Conservation (phyloP, 1,284 basidiomycete species). For the Pseudozyma sp. region DNA sequence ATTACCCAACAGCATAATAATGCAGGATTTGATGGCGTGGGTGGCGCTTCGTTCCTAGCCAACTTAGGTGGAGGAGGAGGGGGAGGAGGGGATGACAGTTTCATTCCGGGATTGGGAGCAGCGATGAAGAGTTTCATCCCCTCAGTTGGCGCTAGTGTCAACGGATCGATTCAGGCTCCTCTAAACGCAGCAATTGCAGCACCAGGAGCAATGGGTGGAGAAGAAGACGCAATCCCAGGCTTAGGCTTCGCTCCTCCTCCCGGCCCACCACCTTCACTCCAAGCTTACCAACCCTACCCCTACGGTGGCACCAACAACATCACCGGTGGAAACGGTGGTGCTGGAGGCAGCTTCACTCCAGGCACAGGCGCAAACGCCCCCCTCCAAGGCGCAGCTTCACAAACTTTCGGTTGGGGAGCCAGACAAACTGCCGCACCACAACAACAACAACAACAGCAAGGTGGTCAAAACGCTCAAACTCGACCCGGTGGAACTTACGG, state of each 20-base stretch:
- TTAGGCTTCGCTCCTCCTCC: conserved; percentile 14
- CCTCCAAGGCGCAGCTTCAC: conserved; percentile 4
- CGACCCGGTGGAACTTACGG: conserved; percentile 45
- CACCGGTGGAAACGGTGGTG: neutral
- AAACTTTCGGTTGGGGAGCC: conserved; percentile 16
- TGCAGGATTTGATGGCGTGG: conserved; percentile 2
- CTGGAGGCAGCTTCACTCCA: conserved; percentile 16
- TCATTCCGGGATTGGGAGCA: conserved; percentile 35
- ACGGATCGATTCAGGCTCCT: neutral
- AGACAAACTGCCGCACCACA: neutral
- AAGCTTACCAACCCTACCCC: too few relatives aligned
- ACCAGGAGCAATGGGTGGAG: neutral
- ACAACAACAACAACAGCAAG: conserved; percentile 9
- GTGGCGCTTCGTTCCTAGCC: neutral
- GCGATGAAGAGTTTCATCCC: conserved; percentile 22
- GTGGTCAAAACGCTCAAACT: neutral
- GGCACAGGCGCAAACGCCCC: conserved; percentile 33
- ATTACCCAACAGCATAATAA: neutral
- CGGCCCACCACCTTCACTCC: neutral
- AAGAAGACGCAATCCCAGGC: conserved; percentile 34
- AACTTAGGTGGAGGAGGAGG: neutral
- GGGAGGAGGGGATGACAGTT: conserved; percentile 26
- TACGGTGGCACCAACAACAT: neutral
- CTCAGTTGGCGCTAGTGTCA: neutral
- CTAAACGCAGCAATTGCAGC: neutral